Evolutionary conservation across 2,329 filamentous ascomycete genomes (phyloP), one percentile per base, ranked within the genome.

Genomic region (Dactylellina leptospora): DNA sequence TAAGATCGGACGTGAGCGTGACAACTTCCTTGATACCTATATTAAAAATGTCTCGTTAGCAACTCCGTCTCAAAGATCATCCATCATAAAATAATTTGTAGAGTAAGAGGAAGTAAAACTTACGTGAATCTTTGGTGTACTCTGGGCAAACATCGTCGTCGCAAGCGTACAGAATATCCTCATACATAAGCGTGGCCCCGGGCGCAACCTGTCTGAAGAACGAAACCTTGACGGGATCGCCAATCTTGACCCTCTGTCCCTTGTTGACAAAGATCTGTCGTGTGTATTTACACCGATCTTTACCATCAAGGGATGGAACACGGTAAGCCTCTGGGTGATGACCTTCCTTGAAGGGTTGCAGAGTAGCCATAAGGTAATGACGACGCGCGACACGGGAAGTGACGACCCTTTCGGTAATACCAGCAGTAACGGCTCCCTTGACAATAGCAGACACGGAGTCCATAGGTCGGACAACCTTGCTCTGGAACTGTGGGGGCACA

Each of bases 71-170:
- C n/a, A n/a, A n/a, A n/a, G n/a, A n/a, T 25, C 38, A 68, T 40
- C 16, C 4, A 36, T 51, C 13, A 40, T 51, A 13, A 51, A 16
- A 23, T n/a, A 4, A 30, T 20, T 58, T 38, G n/a, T n/a, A n/a
- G n/a, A 16, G 8, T 54, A 23, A 61, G 22, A 58, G 27, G 51
- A 53, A 53, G 47, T 38, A 23, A 44, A 74, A 90, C 93, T 88
- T 88, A 96, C 95, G 91, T 77, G 95, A 93, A 86, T 99, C 95
- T 81, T 97, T 99, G 76, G 93, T 97, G 80, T 99, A 99, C 80
- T 97, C 95, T 0, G 95, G 95, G 81, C 93, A 97, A 56, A 96
- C 91, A 80, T 99, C 95, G 75, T 97, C 95, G 79, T 99, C 95
- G 78, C 95, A 99, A 54, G 93, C 95, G 80, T 97, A 97, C 66